Evolutionary conservation across 2,329 filamentous ascomycete species (phyloP).

Genomic region (Tolypocladium guangdongense): DNA sequence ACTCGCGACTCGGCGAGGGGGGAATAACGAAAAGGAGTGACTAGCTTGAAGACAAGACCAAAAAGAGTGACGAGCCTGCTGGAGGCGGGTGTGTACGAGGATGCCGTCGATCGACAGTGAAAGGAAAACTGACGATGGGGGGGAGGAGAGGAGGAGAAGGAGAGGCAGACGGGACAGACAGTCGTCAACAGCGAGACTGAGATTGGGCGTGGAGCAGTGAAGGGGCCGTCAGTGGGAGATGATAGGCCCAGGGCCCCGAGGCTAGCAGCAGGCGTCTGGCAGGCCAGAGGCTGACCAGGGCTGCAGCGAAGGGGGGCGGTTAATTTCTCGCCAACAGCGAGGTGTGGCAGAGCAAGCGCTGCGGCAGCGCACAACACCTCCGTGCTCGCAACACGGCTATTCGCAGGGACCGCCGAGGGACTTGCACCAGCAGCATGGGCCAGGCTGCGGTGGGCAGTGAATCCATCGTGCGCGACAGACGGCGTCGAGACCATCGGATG

Average conservation of each 20-base stretch:
- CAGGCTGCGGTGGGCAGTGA: too few relatives aligned
- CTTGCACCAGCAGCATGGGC: background rate
- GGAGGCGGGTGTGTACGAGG: constrained; percentile 29
- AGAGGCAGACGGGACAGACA: background rate
- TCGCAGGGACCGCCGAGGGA: background rate
- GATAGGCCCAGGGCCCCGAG: background rate
- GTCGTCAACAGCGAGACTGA: background rate
- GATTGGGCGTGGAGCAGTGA: constrained; percentile 1
- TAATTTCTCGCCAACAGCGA: background rate
- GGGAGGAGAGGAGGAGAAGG: constrained; percentile 14
- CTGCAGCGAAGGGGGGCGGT: background rate
- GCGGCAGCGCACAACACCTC: background rate
- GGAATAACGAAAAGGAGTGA: constrained; percentile 26
- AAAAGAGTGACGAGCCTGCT: constrained; percentile 50
- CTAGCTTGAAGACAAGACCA: constrained; percentile 17
- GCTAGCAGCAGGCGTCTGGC: background rate
- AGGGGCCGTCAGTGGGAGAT: background rate
- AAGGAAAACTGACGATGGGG: constrained; percentile 20
- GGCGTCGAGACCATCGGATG: too few relatives aligned
- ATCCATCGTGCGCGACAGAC: too few relatives aligned
- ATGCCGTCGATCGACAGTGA: constrained; percentile 24
- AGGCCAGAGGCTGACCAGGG: background rate
- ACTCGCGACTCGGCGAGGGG: background rate
- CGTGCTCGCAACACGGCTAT: background rate
- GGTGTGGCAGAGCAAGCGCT: background rate